These are phyloP conservation scores for Balamuthia mandrillaris DNA, from an alignment of 208 protist species.

Conservation along the genomic window DNA sequence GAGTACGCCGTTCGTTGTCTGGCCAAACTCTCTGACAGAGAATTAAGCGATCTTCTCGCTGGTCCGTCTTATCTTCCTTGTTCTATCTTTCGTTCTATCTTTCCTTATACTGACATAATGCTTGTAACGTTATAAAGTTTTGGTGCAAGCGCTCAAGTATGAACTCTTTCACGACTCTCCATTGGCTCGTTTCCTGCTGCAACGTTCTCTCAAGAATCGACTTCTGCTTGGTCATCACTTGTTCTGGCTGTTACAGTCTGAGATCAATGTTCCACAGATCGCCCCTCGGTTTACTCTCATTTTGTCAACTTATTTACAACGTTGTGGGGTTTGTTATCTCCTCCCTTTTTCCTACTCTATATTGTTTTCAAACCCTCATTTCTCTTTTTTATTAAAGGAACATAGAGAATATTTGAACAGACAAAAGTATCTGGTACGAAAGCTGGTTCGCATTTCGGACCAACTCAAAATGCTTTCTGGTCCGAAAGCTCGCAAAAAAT, in stretches of 20 bases:
- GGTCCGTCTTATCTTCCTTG: slow-evolving; percentile 69
- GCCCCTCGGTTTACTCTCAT: slow-evolving; percentile 59
- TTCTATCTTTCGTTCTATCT: slow-evolving; percentile 74
- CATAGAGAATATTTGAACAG: slow-evolving; percentile 6
- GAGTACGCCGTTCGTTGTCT: slow-evolving; percentile 60
- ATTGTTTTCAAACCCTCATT: neutral
- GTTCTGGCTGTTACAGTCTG: slow-evolving; percentile 74
- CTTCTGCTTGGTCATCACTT: slow-evolving; percentile 67
- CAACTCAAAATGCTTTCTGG: neutral
- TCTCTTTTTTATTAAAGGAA: no score
- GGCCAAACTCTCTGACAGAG: slow-evolving; percentile 52
- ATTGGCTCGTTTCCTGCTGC: slow-evolving; percentile 74
- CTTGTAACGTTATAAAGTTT: no score
- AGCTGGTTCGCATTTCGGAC: neutral
- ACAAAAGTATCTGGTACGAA: neutral
- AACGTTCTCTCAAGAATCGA: slow-evolving; percentile 63
- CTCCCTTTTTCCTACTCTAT: neutral
- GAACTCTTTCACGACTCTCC: slow-evolving; percentile 76
- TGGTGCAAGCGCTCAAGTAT: slow-evolving; percentile 76
- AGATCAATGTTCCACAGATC: slow-evolving; percentile 59
- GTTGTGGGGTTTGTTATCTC: slow-evolving; percentile 48
- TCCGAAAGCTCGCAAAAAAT: slow-evolving; percentile 49
- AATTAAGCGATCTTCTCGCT: slow-evolving; percentile 56
- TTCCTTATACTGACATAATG: neutral
- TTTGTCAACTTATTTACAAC: slow-evolving; percentile 59